phyloP scores from a whole-genome alignment of 2,329 filamentous ascomycete genomes.

The Penicillium palitans region DNA sequence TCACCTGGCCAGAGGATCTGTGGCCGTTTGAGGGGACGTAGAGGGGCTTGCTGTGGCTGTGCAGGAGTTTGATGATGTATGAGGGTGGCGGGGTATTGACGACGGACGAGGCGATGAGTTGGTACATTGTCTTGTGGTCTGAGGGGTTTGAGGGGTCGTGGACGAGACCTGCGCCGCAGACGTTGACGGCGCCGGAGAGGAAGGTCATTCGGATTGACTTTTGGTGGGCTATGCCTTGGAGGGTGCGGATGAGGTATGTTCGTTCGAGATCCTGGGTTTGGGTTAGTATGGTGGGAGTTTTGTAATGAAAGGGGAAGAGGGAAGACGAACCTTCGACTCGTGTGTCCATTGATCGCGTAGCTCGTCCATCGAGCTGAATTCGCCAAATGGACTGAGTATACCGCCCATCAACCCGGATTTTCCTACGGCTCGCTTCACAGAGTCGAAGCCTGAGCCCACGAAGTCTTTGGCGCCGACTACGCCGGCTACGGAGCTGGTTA shows the following conservation, averaged over 20 bases:
- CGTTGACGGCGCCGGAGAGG: slow-evolving; percentile 85
- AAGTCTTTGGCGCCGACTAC: slow-evolving; percentile 94
- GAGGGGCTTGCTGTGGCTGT: slow-evolving; percentile 80
- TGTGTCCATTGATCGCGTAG: slow-evolving; percentile 97
- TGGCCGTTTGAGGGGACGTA: slow-evolving; percentile 91
- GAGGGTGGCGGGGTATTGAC: slow-evolving; percentile 82
- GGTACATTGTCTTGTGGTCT: slow-evolving; percentile 99
- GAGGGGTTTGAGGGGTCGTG: slow-evolving; percentile 89
- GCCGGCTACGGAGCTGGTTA: slow-evolving; percentile 90
- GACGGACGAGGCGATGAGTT: slow-evolving; percentile 89
- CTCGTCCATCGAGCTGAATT: slow-evolving; percentile 92
- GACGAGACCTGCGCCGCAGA: slow-evolving; percentile 85
- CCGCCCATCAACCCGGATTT: slow-evolving; percentile 95
- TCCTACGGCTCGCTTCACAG: slow-evolving; percentile 94
- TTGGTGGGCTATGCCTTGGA: slow-evolving; percentile 92
- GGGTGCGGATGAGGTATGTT: slow-evolving; percentile 91
- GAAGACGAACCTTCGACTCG: slow-evolving; percentile 70
- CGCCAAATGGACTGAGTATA: slow-evolving; percentile 92
- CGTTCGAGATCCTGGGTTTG: slow-evolving; percentile 74
- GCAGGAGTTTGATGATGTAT: slow-evolving; percentile 91
- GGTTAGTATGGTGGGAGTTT: not conserved
- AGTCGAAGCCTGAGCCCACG: slow-evolving; percentile 87
- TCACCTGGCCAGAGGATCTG: slow-evolving; percentile 63
- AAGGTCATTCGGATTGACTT: slow-evolving; percentile 97
- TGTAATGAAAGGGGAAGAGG: not conserved